Evolutionary conservation across 176 grass and related monocot genomes (phyloP), one percentile per base, ranked within the genome.

Genomic region (Oryza meyeriana): DNA sequence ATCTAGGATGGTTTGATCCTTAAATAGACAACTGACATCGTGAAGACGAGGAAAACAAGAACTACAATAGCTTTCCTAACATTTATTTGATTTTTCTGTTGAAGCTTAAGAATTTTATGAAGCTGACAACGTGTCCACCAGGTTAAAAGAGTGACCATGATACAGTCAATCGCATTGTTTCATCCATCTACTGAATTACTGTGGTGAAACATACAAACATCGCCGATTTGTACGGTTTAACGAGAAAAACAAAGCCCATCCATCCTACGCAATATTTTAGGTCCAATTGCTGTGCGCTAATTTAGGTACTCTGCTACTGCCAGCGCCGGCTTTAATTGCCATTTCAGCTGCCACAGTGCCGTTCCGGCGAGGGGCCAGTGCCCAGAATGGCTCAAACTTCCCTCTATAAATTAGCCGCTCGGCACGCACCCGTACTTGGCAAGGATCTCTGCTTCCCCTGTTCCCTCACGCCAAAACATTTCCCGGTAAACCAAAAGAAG

Each of bases 391-490:
- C 39, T 17, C 11, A 4, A 20, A 4, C 13, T 13, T 31, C n/a
- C 79, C 27, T 77, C 44, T 86, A 82, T 85, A 89, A 85, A 82
- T 78, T 45, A 71, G 58, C n/a, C 38, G 8, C 28, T 66, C n/a
- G 72, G 20, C 72, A 50, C 29, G 44, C 76, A 65, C 34, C 27
- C 4, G 38, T 40, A 65, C 72, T 48, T 52, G 66, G 48, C 17
- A 52, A 48, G 79, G 44, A 47, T 77, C 42, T 24, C 31, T 85
- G 71, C 82, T 71, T 20, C 63, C 69, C 30, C 52, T 63, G 70
- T 17, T 84, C 87, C 82, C 71, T 69, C 81, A 52, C 82, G 50
- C 55, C 78, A 66, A 78, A 89, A 78, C 66, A 86, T 82, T 72
- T 76, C 52, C 2, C 10, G 11, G 10, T 57, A 57, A 64, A 87